Conservation (phyloP, 2,329 filamentous ascomycete genomes). For the Sordariomycetes sp. region DNA sequence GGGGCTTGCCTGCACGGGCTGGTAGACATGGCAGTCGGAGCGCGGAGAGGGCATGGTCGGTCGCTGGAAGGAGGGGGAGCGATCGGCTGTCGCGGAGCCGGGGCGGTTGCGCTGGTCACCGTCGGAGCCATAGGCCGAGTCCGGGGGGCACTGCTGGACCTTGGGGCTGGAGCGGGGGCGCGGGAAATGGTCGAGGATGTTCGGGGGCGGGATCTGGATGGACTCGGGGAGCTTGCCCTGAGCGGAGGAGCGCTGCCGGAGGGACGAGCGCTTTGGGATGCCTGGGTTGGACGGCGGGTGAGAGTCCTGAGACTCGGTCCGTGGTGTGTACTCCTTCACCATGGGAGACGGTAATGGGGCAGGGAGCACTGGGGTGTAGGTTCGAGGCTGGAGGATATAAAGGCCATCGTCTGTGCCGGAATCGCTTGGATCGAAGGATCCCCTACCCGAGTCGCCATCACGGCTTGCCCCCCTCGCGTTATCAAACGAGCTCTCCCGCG, state of each 20-base stretch:
- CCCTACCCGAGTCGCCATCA: background rate
- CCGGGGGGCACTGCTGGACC: conserved; percentile 23
- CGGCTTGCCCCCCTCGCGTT: background rate
- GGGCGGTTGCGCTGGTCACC: conserved; percentile 25
- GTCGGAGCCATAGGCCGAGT: conserved; percentile 38
- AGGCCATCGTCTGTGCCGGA: conserved; percentile 12
- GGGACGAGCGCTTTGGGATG: conserved; percentile 29
- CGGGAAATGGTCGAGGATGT: conserved; percentile 21
- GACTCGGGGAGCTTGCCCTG: conserved; percentile 38
- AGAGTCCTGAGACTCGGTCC: conserved; percentile 5
- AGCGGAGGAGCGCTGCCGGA: conserved; percentile 43
- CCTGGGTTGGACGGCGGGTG: conserved; percentile 12
- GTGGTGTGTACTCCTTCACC: conserved; percentile 15
- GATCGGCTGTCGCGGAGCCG: conserved; percentile 21
- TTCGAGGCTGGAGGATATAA: conserved; percentile 45
- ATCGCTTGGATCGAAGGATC: background rate
- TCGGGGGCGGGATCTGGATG: conserved; percentile 39
- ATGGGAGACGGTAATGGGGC: conserved; percentile 37
- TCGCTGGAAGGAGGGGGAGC: conserved; percentile 12
- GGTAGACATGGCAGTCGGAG: conserved; percentile 42
- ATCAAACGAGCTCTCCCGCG: conserved; percentile 2
- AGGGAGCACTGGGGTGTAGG: conserved; percentile 42
- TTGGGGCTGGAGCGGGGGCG: conserved; percentile 11
- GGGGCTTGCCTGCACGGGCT: conserved; percentile 50
- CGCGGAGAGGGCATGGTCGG: conserved; percentile 18